These are phyloP conservation scores for Ascochyta rabiei DNA, from an alignment of 2,329 filamentous ascomycete species.

Conservation along the genomic window DNA sequence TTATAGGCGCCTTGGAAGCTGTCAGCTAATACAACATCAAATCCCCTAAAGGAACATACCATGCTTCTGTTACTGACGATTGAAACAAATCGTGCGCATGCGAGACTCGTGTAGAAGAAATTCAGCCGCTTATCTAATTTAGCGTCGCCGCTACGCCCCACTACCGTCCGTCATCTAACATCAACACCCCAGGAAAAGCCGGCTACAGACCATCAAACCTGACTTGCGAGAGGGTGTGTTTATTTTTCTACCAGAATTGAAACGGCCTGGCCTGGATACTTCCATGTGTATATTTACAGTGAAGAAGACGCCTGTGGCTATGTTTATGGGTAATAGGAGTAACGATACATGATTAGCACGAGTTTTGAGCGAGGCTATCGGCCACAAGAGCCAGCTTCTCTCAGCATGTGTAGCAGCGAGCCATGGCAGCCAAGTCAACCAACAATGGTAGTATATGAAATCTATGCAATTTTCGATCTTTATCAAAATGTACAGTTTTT, in stretches of 20 bases:
- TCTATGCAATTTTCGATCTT: too few relatives aligned
- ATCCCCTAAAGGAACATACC: not conserved
- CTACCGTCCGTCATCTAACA: too few relatives aligned
- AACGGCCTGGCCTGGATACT: slow-evolving; percentile 28
- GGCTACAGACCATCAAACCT: too few relatives aligned
- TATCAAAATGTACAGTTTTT: too few relatives aligned
- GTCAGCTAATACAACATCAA: not conserved
- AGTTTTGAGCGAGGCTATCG: too few relatives aligned
- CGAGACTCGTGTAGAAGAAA: not conserved
- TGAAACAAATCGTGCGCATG: not conserved
- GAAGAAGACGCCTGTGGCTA: slow-evolving; percentile 15
- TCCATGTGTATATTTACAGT: slow-evolving; percentile 19
- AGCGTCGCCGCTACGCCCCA: not conserved
- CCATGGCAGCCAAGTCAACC: too few relatives aligned
- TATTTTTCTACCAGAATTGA: too few relatives aligned
- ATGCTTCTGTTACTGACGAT: not conserved
- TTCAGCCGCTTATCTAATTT: slow-evolving; percentile 14
- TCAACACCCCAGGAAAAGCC: too few relatives aligned
- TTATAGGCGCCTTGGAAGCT: slow-evolving; percentile 39
- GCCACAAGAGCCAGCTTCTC: too few relatives aligned
- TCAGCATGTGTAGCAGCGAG: too few relatives aligned
- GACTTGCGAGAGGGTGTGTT: too few relatives aligned
- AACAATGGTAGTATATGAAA: too few relatives aligned
- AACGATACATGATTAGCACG: not conserved
- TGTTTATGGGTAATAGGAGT: not conserved